Evolutionary conservation across 306 rosid species (phyloP), one percentile per base, ranked within the genome.

Genomic region (Quercus ilex): DNA sequence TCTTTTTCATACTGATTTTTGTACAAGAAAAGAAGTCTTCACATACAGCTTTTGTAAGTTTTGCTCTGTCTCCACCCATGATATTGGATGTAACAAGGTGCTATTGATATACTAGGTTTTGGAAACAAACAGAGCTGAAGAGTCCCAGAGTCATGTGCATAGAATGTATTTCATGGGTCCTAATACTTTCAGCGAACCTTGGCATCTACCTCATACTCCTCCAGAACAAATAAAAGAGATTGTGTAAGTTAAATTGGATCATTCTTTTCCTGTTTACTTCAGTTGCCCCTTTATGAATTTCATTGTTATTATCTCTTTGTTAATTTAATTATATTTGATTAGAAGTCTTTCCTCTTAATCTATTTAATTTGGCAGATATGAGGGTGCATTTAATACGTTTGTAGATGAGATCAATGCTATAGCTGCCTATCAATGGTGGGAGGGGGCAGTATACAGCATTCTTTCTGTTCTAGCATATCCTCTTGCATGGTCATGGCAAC

Each of bases 161-260:
- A 88, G 99, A 79, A 86, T 96, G 99, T 96, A 91, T 84, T 96
- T 96, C 71, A 91, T 93, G 96, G 99, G 99, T 77, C 98, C 99
- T 30, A 96, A 96, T 89, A 93, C 99, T 31, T 93, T 93, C 80
- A 81, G 98, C 23, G 94, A 96, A 71, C 97, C 99, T 78, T 96
- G 99, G 99, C 94, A 96, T 85, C 92, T 96, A 55, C 95, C 98
- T 5, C 93, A 90, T 82, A 83, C 96, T 52, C 97, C 97, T 78
- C 93, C 98, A 3, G 98, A 93, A 75, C 96, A 90, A 82, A 92
- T 96, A 82, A 86, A 82, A 75, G 99, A 93, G 83, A 93, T 96
- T 86, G 99, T 96, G 99, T 96, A 80, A 89, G 99, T 74, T 73
- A 55, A 76, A 75, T 52, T 81, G 30, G 69, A 53, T 75, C 78